Base-by-base conservation (phyloP, 2,329 filamentous ascomycete species). In the Epichloe brachyelytri region DNA sequence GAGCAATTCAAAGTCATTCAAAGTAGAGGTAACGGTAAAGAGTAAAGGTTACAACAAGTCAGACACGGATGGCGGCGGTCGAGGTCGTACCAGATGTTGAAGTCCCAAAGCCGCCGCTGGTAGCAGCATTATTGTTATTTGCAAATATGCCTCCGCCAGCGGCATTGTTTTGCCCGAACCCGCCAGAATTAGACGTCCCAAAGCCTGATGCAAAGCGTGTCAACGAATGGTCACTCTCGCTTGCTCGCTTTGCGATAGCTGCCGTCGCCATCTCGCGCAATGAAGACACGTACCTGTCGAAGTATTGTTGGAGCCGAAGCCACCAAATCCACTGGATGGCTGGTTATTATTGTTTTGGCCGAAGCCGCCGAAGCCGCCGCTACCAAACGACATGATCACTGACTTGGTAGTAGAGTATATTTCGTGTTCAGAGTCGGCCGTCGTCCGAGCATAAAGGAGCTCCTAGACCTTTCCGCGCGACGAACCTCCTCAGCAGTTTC, bases 361-460 rank as follows among this genome's bases (percentile, higher is more conserved):
- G 68, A 83, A 83, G 71, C 77, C 76, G 52, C 73, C 72, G 52
- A 68, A 68, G 60, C 75, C 74, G 55, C 73, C 71, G 56, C 71
- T 69, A 59, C 73, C 72, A 59, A 78, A 78, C 61, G 77, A 77
- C 78, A 81, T 81, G 62, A 56, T 71, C 62, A 50, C 54, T 44
- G 50, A 45, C 11, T 36, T 57, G 49, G 53, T 43, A 47, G 53
- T 48, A 47, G 15, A 17, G n/a, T 26, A 20, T 17, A 4, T 3
- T 37, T 34, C 5, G 22, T 11, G 30, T 46, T 38, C 26, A 43
- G 10, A 22, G 19, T 34, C n/a, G 17, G 49, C 34, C 20, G 30
- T 33, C 30, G 46, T 17, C 40, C 38, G 34, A 47, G 45, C 33
- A 43, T 41, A 26, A 36, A 33, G 14, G 33, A 49, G 20, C 37